Conservation (phyloP, 1,139 yeast genomes). For the Blastobotrys proliferans region DNA sequence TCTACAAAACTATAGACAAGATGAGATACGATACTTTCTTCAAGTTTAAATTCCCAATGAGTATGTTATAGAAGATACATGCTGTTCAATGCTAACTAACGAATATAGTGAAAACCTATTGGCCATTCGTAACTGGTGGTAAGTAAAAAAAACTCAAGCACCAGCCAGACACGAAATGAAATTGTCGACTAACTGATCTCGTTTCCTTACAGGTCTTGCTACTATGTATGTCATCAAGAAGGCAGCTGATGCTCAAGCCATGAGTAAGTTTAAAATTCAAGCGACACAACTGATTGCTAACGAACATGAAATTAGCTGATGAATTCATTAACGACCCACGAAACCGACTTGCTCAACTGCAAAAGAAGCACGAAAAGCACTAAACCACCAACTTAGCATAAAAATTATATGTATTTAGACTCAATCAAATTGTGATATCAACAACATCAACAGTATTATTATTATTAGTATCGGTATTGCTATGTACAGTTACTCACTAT, state of each 20-base stretch:
- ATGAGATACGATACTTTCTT: constrained; percentile 16
- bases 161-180: neutral
- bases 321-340: constrained; percentile 76
- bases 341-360: constrained; percentile 44
- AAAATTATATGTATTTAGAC: constrained; percentile 3
- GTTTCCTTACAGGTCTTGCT: constrained; percentile 38
- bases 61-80: constrained; percentile 5
- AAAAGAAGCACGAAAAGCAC: constrained; percentile 19
- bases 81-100: constrained; percentile 4
- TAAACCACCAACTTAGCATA: constrained; percentile 9
- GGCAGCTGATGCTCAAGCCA: constrained; percentile 49
- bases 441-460: neutral
- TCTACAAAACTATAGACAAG: constrained; percentile 6
- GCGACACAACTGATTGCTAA: no score
- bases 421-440: neutral
- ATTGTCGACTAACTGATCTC: constrained; percentile 13
- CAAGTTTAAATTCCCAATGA: constrained; percentile 17
- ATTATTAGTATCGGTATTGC: neutral
- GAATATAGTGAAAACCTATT: constrained; percentile 49
- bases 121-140: constrained; percentile 68
- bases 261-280: constrained; percentile 35
- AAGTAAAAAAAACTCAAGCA: constrained; percentile 24
- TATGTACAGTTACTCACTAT: neutral
- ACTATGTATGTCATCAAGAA: constrained; percentile 55
- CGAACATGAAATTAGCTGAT: constrained; percentile 29